Evolutionary conservation across 495 filamentous ascomycete species (phyloP), one percentile per base, ranked within the genome.

Genomic region (Daldinia childiae): DNA sequence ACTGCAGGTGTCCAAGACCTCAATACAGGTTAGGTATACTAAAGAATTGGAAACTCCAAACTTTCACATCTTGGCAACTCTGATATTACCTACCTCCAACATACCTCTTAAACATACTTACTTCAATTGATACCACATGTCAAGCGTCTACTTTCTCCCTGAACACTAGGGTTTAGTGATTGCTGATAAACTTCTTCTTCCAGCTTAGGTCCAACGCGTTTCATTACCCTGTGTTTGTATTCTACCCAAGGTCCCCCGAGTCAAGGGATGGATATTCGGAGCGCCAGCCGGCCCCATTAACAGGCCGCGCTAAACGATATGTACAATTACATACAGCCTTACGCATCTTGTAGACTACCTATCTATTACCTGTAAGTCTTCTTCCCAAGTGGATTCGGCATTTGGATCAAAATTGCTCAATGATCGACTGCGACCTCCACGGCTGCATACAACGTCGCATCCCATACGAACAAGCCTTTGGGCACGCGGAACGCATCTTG

Each of bases 401-500:
- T 73, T 68, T 79, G 71, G 72, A 66, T 69, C 71, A 45, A 66
- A 48, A 62, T 72, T 60, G 62, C 64, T 74, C 66, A 58, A 63
- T 66, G 66, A 66, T 63, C 73, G 62, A 64, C 69, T 71, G 61
- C 64, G 72, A 75, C 68, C 77, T 81, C 74, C 61, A 71, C 71
- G 76, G 72, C 76, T 77, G 68, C 64, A 66, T 75, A 61, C 56
- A 58, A 74, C 75, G 71, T 77, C 61, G 66, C 54, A 74, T 73
- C 66, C 48, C 39, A 77, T 62, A 68, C 70, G 48, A 77, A 73
- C 68, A 69, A 75, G 73, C 71, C 74, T 75, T 76, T 71, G 68
- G 70, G 58, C 67, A 64, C 64, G 64, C 76, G 79, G 76, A 80
- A 78, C 77, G 69, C 69, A 76, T 74, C 62, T 72, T 72, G 78